Evolutionary conservation across 2,329 filamentous ascomycete genomes (phyloP), one percentile per base, ranked within the genome.

Genomic region (Penicillium crustosum): DNA sequence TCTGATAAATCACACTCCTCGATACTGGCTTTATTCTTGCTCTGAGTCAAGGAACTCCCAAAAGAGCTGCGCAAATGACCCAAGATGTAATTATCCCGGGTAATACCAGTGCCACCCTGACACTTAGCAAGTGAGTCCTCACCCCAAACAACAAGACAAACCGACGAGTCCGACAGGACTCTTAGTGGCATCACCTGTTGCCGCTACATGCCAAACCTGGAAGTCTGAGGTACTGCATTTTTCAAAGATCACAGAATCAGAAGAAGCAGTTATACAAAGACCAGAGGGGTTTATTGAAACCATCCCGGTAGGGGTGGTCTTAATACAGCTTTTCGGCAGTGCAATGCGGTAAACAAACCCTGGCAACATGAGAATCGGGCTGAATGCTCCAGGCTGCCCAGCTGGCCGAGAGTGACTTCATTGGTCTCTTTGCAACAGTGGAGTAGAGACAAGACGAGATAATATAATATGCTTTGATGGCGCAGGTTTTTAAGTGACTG

Each of bases 231-330:
- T 79, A 33, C 72, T 67, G 57, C 79, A 81, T 4, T 66, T 58
- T 5, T 63, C 60, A 65, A 76, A 81, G 0, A 35, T 63, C 6
- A 79, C 63, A 27, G 36, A 25, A 8, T 65, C 64, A 2, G 64
- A 58, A 1, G 44, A 49, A 6, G 73, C 75, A 5, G 77, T 77
- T 35, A 82, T 67, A 58, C 78, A 80, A 31, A 74, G 73, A 10
- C 76, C 67, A 2, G 78, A 79, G 23, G 73, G 76, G 0, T 79
- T 79, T 81, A 62, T 82, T 81, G 67, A 82, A 81, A 82, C 76
- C 63, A 79, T 74, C 5, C 80, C 81, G 0, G 79, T 82, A 0
- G 80, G 78, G 9, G 71, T 73, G 10, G 72, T 64, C 21, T 62
- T 61, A 19, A 61, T 61, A 36, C 55, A 69, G 19, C 66, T 63